These are phyloP conservation scores for Daedaleopsis nitida DNA, from an alignment of 768 basidiomycete species.

Conservation along the genomic window DNA sequence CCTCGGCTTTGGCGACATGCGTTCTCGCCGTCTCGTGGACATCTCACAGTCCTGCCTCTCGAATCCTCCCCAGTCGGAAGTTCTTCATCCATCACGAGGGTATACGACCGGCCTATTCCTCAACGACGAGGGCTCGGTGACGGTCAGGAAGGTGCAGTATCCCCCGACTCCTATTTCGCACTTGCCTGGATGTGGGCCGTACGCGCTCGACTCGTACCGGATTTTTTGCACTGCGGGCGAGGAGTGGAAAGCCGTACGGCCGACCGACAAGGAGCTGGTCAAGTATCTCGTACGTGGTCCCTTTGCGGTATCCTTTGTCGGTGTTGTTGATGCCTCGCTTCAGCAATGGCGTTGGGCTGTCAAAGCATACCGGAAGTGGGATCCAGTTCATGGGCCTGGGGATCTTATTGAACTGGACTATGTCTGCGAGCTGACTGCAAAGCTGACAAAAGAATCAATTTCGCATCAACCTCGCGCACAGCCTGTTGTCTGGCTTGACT, in stretches of 20 bases:
- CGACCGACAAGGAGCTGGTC: constrained; percentile 69
- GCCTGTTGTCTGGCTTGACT: no score
- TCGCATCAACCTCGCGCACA: neutral
- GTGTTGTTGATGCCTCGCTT: neutral
- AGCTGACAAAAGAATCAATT: neutral
- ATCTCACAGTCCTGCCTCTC: constrained; percentile 9
- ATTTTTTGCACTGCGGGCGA: constrained; percentile 56
- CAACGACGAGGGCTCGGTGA: neutral
- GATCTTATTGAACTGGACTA: constrained; percentile 35
- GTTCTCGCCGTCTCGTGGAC: constrained; percentile 56
- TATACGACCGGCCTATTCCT: neutral
- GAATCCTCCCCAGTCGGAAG: neutral
- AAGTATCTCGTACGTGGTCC: constrained; percentile 60
- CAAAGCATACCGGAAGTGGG: constrained; percentile 53
- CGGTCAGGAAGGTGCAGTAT: constrained; percentile 33
- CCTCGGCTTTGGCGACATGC: constrained; percentile 61
- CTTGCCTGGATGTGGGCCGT: constrained; percentile 65
- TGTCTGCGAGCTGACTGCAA: neutral
- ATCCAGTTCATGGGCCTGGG: constrained; percentile 44
- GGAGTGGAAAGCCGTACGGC: constrained; percentile 66
- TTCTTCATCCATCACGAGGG: constrained; percentile 3
- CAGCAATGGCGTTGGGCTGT: constrained; percentile 79
- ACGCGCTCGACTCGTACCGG: constrained; percentile 76
- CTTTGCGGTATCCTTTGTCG: neutral
- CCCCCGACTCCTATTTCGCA: constrained; percentile 54